Conservation (phyloP, 1,284 basidiomycete genomes). For the Microbotryum saponariae region DNA sequence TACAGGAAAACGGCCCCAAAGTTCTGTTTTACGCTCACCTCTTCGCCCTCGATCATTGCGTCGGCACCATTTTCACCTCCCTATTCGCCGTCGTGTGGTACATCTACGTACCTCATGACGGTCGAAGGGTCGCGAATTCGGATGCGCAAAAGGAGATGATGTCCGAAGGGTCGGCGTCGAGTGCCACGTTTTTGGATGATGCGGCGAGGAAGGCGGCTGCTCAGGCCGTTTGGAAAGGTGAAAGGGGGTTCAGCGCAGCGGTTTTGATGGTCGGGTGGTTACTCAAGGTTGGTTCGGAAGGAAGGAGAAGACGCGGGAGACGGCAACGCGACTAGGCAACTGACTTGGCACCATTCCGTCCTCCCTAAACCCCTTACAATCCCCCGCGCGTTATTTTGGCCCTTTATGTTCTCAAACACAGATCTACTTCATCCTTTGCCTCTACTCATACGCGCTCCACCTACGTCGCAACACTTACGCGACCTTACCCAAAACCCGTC, state of each 20-base stretch:
- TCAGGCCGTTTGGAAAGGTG: slow-evolving; percentile 75
- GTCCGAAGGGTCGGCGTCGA: slow-evolving; percentile 36
- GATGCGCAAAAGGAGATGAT: slow-evolving; percentile 77
- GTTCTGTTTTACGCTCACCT: slow-evolving; percentile 85
- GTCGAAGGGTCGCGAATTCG: slow-evolving; percentile 66
- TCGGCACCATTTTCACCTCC: slow-evolving; percentile 85
- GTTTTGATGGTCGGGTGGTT: slow-evolving; percentile 79
- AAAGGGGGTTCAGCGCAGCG: slow-evolving; percentile 69
- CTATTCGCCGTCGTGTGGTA: slow-evolving; percentile 87
- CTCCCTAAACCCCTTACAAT: neutral
- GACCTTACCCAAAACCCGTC: slow-evolving; percentile 52
- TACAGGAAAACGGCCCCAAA: slow-evolving; percentile 74
- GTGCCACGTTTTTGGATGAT: slow-evolving; percentile 52
- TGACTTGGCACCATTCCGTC: no score
- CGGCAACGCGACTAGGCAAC: no score
- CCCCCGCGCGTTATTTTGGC: no score
- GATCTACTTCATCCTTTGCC: slow-evolving; percentile 83
- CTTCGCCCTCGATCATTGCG: slow-evolving; percentile 82
- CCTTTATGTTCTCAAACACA: slow-evolving; percentile 39
- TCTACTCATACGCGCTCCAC: slow-evolving; percentile 92
- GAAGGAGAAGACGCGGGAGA: no score
- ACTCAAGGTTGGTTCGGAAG: slow-evolving; percentile 60
- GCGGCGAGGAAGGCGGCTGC: slow-evolving; percentile 62
- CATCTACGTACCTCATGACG: slow-evolving; percentile 84
- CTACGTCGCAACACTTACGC: slow-evolving; percentile 86